A percentile compares a stretch with the other conserved stretches of the same genome.
Conservation (phyloP, 441 rosid species). For the Melastoma candidum region DNA sequence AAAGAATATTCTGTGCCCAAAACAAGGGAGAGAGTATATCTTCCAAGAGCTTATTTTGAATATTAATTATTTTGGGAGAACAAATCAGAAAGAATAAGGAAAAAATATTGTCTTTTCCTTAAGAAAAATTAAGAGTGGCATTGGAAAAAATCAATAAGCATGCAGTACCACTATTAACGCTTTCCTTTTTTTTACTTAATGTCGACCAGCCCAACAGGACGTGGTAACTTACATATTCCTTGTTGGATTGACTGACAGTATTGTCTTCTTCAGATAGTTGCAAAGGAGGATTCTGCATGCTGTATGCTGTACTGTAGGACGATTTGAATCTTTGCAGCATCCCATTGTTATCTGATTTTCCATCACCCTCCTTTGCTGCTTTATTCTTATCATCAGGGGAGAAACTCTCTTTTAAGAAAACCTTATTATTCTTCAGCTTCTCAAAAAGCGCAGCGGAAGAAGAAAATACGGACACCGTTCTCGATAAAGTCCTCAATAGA, state of each 20-base stretch:
- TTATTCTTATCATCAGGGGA: constrained; percentile 25
- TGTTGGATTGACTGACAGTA: constrained; percentile 21
- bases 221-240: constrained; percentile 44
- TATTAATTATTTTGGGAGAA: no score
- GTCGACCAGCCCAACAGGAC: background rate
- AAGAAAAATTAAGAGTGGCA: no score
- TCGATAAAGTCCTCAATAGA: constrained; percentile 70
- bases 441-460: constrained; percentile 97
- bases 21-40: no score
- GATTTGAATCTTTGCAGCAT: constrained; percentile 59
- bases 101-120: no score
- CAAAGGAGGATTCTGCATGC: constrained; percentile 28
- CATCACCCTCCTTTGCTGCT: constrained; percentile 17
- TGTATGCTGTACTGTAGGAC: constrained; percentile 43
- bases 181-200: no score
- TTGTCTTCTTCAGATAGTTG: constrained; percentile 23
- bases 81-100: no score
- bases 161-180: no score
- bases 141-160: no score
- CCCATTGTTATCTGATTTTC: constrained; percentile 26
- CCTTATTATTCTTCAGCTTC: constrained; percentile 62
- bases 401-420: constrained; percentile 23
- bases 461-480: constrained; percentile 96
- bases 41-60: no score
- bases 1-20: no score